phyloP scores from a whole-genome alignment of 148 eudicot genomes.

The Rhododendron henanense region DNA sequence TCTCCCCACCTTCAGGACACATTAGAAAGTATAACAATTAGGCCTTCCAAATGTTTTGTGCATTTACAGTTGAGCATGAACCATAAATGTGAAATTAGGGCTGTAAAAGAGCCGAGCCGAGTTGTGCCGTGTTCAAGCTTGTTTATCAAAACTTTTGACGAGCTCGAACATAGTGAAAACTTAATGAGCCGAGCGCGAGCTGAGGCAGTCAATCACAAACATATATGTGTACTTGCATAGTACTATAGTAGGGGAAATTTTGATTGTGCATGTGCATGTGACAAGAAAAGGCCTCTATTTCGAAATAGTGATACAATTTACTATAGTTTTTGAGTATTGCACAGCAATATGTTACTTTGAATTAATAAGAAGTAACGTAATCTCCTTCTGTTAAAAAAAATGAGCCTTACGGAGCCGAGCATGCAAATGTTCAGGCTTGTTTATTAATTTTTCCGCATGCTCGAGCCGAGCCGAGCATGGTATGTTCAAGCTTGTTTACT shows the following conservation, averaged over 20 bases:
- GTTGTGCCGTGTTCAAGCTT: not conserved
- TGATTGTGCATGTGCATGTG: not conserved
- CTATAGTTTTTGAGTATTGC: not conserved
- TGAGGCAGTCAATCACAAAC: not conserved
- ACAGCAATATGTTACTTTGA: not conserved
- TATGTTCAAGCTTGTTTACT: not conserved
- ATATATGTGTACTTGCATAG: not conserved
- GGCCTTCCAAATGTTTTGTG: not conserved
- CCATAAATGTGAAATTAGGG: not conserved
- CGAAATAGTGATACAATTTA: not conserved
- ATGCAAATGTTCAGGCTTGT: not conserved
- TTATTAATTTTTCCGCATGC: too few species aligned
- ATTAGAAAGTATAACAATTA: not conserved
- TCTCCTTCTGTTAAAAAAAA: not conserved
- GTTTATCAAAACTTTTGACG: not conserved
- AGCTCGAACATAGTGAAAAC: not conserved
- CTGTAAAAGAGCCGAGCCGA: not conserved
- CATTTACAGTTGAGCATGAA: not conserved
- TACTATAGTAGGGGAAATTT: not conserved
- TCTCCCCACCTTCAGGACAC: slow-evolving; percentile 47
- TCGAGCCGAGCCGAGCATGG: not conserved
- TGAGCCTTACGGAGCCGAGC: not conserved
- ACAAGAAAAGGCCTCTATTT: not conserved
- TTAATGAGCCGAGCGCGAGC: not conserved
- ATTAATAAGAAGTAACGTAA: not conserved